Evolutionary conservation across 192 early-diverging fungal genomes (phyloP).

Genomic region (Podila epigama): DNA sequence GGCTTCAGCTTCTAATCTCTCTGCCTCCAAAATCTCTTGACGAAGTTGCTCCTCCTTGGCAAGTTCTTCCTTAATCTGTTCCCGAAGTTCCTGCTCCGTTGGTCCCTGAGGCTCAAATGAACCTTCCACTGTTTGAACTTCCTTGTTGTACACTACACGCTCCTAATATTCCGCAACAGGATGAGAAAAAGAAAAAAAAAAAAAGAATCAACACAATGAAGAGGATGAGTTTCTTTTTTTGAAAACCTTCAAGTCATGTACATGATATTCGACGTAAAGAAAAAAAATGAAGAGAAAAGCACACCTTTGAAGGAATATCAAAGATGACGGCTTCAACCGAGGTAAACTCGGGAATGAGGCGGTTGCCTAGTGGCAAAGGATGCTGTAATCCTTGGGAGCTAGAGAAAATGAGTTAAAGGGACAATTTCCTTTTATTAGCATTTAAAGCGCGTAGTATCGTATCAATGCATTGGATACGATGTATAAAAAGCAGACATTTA

Average conservation of each 20-base stretch:
- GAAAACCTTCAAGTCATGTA: too few species aligned
- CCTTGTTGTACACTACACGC: slow-evolving; percentile 89
- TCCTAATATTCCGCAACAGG: too few species aligned
- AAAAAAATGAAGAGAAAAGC: not conserved
- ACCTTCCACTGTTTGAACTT: slow-evolving; percentile 74
- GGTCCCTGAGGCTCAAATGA: slow-evolving; percentile 59
- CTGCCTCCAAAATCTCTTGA: slow-evolving; percentile 55
- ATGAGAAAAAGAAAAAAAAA: not conserved
- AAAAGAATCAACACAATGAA: too few species aligned
- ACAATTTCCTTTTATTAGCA: too few species aligned
- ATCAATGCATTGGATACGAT: too few species aligned
- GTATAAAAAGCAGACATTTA: not conserved
- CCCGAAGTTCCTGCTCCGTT: slow-evolving; percentile 58
- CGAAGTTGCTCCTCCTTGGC: slow-evolving; percentile 61
- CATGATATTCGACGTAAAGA: too few species aligned
- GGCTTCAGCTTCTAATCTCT: slow-evolving; percentile 46
- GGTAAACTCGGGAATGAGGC: slow-evolving; percentile 69
- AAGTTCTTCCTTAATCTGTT: slow-evolving; percentile 70
- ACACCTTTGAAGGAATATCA: slow-evolving; percentile 86
- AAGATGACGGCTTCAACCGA: slow-evolving; percentile 80
- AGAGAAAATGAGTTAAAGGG: slow-evolving; percentile 1
- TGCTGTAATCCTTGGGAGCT: slow-evolving; percentile 6
- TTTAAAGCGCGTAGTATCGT: too few species aligned
- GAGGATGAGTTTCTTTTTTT: too few species aligned
- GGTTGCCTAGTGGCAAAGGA: not conserved